A percentile compares a stretch with the other conserved stretches of the same genome.
Evolutionary conservation across 2,329 filamentous ascomycete genomes (phyloP).

Genomic region (Penicillium hordei): DNA sequence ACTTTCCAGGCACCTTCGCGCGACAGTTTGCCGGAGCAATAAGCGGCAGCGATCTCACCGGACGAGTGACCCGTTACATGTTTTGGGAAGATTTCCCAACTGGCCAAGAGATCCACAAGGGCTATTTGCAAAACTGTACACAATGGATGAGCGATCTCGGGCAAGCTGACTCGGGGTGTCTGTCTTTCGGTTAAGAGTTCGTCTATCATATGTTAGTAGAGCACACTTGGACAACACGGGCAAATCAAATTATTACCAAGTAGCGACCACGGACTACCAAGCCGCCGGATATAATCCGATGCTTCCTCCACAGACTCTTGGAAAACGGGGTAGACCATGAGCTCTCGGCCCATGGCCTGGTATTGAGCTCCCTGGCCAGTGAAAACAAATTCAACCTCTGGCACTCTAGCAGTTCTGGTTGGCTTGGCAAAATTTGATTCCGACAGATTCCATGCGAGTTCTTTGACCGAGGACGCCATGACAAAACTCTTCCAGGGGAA

Average conservation of each 20-base stretch:
- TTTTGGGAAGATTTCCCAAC: slow-evolving; percentile 25
- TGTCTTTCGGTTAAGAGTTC: slow-evolving; percentile 25
- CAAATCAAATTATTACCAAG: slow-evolving; percentile 17
- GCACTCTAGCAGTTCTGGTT: slow-evolving; percentile 2
- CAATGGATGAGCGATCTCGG: slow-evolving; percentile 31
- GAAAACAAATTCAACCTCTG: slow-evolving; percentile 37
- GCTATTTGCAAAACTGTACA: slow-evolving; percentile 35
- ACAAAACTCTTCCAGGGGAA: slow-evolving; percentile 23
- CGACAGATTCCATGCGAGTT: slow-evolving; percentile 18
- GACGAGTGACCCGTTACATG: slow-evolving; percentile 33
- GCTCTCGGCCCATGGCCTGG: slow-evolving; percentile 35
- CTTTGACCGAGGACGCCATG: slow-evolving; percentile 12
- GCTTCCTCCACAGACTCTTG: slow-evolving; percentile 24
- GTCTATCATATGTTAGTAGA: slow-evolving; percentile 16
- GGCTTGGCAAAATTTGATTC: slow-evolving; percentile 16
- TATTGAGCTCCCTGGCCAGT: slow-evolving; percentile 44
- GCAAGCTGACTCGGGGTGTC: slow-evolving; percentile 23
- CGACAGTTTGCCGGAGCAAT: slow-evolving; percentile 44
- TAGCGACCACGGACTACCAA: slow-evolving; percentile 28
- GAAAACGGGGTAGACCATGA: slow-evolving; percentile 27
- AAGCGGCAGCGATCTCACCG: slow-evolving; percentile 47
- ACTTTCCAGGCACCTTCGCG: slow-evolving; percentile 28
- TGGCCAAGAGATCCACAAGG: slow-evolving; percentile 30
- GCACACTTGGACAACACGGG: neutral
- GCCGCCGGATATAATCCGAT: slow-evolving; percentile 21